These are phyloP conservation scores for Sarocladium kiliense DNA, from an alignment of 2,329 filamentous ascomycete species.

Conservation along the genomic window DNA sequence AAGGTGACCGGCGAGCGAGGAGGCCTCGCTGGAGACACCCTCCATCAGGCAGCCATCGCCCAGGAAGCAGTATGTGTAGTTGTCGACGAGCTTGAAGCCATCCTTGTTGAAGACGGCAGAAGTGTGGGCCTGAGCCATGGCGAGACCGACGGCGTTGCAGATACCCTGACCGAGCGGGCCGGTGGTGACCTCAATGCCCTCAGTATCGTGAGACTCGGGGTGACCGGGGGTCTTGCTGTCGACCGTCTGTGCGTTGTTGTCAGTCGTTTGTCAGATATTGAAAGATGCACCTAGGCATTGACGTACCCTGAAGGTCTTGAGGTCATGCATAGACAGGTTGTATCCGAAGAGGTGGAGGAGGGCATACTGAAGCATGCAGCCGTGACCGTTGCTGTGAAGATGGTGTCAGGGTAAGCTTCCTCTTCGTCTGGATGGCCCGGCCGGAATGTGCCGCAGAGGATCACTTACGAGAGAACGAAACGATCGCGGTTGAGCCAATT, in stretches of 20 bases:
- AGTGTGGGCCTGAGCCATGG: slow-evolving; percentile 91
- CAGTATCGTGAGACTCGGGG: slow-evolving; percentile 93
- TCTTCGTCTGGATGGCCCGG: not conserved
- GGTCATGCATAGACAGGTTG: slow-evolving; percentile 76
- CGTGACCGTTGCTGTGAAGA: slow-evolving; percentile 80
- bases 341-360: slow-evolving; percentile 97
- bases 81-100: slow-evolving; percentile 83
- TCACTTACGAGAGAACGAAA: slow-evolving; percentile 95
- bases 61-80: slow-evolving; percentile 96
- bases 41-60: slow-evolving; percentile 99
- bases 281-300: not conserved
- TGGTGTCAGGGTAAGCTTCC: slow-evolving; percentile 8
- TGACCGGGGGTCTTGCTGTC: slow-evolving; percentile 87
- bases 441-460: not conserved
- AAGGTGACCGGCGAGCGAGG: slow-evolving; percentile 87
- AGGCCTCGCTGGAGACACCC: slow-evolving; percentile 91
- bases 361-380: slow-evolving; percentile 99
- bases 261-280: not conserved
- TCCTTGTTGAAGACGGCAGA: slow-evolving; percentile 95
- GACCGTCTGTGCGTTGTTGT: slow-evolving; percentile 31
- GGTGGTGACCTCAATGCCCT: slow-evolving; percentile 95
- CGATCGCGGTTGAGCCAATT: slow-evolving; percentile 96
- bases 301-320: slow-evolving; percentile 94
- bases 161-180: slow-evolving; percentile 97
- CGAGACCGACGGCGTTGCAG: slow-evolving; percentile 94